These are phyloP conservation scores for Diaporthe australafricana DNA, from an alignment of 2,329 filamentous ascomycete genomes.

Conservation along the genomic window DNA sequence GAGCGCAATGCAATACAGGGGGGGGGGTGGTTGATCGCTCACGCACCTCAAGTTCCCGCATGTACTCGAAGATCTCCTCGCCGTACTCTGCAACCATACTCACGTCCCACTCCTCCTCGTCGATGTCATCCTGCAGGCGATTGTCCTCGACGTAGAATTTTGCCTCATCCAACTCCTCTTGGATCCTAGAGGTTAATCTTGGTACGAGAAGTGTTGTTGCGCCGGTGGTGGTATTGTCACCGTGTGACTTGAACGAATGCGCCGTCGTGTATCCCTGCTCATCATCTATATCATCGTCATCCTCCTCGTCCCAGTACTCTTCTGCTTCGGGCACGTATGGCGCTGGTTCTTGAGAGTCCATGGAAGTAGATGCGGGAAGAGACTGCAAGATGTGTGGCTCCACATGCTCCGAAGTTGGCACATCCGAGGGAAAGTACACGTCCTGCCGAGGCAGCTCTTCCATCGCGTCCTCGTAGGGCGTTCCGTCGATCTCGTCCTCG, in stretches of 20 bases:
- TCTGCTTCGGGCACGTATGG: conserved; percentile 63
- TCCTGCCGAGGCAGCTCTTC: conserved; percentile 51
- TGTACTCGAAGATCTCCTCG: conserved; percentile 94
- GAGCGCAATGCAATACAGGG: too few relatives aligned
- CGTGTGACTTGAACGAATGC: conserved; percentile 80
- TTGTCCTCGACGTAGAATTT: conserved; percentile 75
- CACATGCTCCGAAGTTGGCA: neutral
- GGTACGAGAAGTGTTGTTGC: conserved; percentile 76
- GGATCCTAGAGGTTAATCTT: conserved; percentile 74
- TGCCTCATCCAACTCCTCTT: conserved; percentile 77
- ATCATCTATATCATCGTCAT: conserved; percentile 73
- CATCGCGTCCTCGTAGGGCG: conserved; percentile 58
- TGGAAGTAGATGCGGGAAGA: conserved; percentile 27
- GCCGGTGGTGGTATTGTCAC: conserved; percentile 65
- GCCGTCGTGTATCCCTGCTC: conserved; percentile 82
- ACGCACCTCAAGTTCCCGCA: conserved; percentile 86
- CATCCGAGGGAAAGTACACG: conserved; percentile 25
- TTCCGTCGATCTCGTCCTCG: conserved; percentile 51
- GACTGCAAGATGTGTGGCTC: conserved; percentile 35
- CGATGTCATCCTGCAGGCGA: conserved; percentile 78
- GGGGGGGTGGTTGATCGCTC: neutral
- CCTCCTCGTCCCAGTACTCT: conserved; percentile 83
- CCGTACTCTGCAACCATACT: conserved; percentile 98
- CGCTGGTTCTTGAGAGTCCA: neutral
- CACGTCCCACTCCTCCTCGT: conserved; percentile 92